Base-by-base conservation (phyloP, 208 protist species). In the Plasmodiophora brassicae region DNA sequence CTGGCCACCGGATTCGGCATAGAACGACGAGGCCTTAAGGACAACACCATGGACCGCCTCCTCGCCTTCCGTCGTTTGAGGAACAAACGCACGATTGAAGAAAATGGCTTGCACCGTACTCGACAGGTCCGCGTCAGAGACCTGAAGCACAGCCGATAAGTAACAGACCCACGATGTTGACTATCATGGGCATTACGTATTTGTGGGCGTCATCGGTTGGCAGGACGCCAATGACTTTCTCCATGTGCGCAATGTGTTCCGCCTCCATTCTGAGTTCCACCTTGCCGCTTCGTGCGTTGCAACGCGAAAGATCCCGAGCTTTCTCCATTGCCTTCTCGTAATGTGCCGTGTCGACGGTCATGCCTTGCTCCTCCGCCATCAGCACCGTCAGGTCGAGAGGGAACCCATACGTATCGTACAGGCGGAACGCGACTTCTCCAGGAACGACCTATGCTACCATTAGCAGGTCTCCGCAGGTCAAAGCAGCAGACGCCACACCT, bases 1-100 rank as follows among this genome's bases (percentile, higher is more conserved):
- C 86, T 99, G 97, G 39, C 97, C 97, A 83, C 97, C 98, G 44
- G 95, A 93, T 93, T 99, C 97, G 32, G 97, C 93, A 91, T 99
- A 99, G 91, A 99, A 99, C 90, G 96, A 96, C n/a, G 97, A 98
- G 32, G 95, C 90, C 72, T 92, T 91, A 78, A 96, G 93, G 88
- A 92, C 84, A 90, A 39, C 43, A 28, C 45, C 20, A 1, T 8
- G 36, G 38, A 95, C 87, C 46, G 92, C 84, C 65, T 96, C 93
- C 0, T 96, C 90, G 90, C 50, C 8, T 10, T 90, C 71, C 41
- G 41, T 25, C 0, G 39, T 1, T 10, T 84, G 32, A n/a, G n/a
- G n/a, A 25, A 93, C 65, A 90, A 97, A 98, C 84, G 96, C 95
- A 38, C 93, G 88, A 28, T 95, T 84, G 46, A 94, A 93, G 71